Evolutionary conservation across 1,139 yeast species (phyloP).

Genomic region (Saccharomyces hybrid): DNA sequence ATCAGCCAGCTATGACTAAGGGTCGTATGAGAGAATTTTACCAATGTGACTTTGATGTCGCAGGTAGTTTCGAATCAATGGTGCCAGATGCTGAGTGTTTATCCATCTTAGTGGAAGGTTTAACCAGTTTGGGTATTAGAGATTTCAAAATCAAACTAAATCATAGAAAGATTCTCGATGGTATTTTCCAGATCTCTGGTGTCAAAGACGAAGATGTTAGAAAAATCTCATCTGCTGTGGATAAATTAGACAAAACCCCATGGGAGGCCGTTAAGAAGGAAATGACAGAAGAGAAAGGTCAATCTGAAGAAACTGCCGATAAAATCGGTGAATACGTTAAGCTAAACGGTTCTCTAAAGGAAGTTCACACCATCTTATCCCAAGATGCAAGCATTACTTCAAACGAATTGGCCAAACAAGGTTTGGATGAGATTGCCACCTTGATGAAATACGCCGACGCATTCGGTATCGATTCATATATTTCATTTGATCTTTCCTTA

Average conservation of each 20-base stretch:
- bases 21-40: constrained; percentile 99
- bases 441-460: constrained; percentile 76
- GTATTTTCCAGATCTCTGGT: constrained; percentile 91
- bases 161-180: constrained; percentile 92
- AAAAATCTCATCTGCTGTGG: constrained; percentile 89
- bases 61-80: constrained; percentile 87
- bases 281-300: constrained; percentile 84
- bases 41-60: constrained; percentile 96
- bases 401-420: constrained; percentile 68
- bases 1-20: constrained; percentile 98
- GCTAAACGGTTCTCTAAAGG: constrained; percentile 66
- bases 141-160: constrained; percentile 88
- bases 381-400: constrained; percentile 49
- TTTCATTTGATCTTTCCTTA: constrained; percentile 83
- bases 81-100: constrained; percentile 91
- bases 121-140: constrained; percentile 69
- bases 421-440: constrained; percentile 70
- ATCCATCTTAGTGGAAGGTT: constrained; percentile 74
- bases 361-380: constrained; percentile 52
- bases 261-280: constrained; percentile 92
- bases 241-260: constrained; percentile 87
- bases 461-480: constrained; percentile 53
- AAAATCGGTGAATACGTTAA: constrained; percentile 86
- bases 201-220: constrained; percentile 90
- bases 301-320: constrained; percentile 86